These are phyloP conservation scores for Cicer arietinum DNA, from an alignment of 306 rosid species.

Conservation along the genomic window DNA sequence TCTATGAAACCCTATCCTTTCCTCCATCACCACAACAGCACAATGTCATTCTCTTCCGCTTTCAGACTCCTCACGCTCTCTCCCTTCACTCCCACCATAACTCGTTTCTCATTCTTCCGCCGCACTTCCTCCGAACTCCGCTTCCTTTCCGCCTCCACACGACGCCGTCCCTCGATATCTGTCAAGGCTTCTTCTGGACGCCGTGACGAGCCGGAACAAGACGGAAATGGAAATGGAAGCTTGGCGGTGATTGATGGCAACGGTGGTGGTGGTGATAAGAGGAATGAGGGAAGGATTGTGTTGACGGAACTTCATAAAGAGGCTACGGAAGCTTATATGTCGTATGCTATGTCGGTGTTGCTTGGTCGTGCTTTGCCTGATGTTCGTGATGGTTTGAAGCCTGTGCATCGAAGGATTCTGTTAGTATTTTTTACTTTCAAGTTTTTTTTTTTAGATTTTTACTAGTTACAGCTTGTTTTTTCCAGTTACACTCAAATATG, in stretches of 20 bases:
- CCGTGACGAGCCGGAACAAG: constrained; percentile 50
- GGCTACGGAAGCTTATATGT: constrained; percentile 86
- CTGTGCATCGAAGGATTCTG: constrained; percentile 93
- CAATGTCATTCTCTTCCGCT: constrained; percentile 73
- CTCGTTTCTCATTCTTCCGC: constrained; percentile 46
- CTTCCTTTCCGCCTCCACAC: constrained; percentile 53
- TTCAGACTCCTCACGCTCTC: constrained; percentile 67
- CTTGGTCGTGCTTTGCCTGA: constrained; percentile 98
- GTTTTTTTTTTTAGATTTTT: no score
- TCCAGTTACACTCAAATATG: no score
- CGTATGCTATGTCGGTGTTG: constrained; percentile 93
- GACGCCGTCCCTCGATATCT: background rate
- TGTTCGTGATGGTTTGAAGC: constrained; percentile 95
- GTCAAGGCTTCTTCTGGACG: constrained; percentile 41
- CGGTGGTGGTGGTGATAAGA: constrained; percentile 10
- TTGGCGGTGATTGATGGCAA: constrained; percentile 48
- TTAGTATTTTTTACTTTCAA: constrained; percentile 47
- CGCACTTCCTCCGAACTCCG: constrained; percentile 57
- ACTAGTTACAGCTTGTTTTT: no score
- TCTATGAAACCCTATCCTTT: constrained; percentile 40
- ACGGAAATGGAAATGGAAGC: constrained; percentile 62
- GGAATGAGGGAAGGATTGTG: constrained; percentile 59
- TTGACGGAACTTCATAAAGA: constrained; percentile 74
- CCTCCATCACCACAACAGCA: background rate
- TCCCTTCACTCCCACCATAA: constrained; percentile 34